Percentiles rank a stretch among this genome's conserved stretches.
phyloP scores from a whole-genome alignment of 192 early-diverging fungal genomes.

The Backusella sp. region DNA sequence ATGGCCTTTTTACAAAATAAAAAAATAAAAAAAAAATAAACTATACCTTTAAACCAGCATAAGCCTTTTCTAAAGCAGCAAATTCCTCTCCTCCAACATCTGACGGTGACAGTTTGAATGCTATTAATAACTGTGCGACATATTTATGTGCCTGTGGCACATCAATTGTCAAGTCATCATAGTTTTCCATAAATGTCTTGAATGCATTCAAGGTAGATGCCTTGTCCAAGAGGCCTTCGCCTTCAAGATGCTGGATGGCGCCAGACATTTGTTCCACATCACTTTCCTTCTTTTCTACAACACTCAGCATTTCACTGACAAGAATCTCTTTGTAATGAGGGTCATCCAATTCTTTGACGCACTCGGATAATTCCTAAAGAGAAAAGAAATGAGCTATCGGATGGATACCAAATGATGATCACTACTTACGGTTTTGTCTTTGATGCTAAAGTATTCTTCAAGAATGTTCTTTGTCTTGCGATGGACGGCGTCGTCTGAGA shows the following conservation, averaged over 20 bases:
- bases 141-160: slow-evolving; percentile 38
- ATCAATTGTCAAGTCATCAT: slow-evolving; percentile 39
- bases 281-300: slow-evolving; percentile 25
- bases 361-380: slow-evolving; percentile 19
- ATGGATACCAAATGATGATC: too few species aligned
- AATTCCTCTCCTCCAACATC: slow-evolving; percentile 3
- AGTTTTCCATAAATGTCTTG: slow-evolving; percentile 30
- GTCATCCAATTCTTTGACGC: slow-evolving; percentile 27
- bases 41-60: background rate
- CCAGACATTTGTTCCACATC: slow-evolving; percentile 20
- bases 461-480: slow-evolving; percentile 31
- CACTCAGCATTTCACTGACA: slow-evolving; percentile 21
- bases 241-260: background rate
- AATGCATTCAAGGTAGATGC: slow-evolving; percentile 20
- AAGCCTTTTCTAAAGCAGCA: slow-evolving; percentile 1
- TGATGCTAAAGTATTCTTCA: slow-evolving; percentile 34
- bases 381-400: too few species aligned
- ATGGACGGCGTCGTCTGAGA: slow-evolving; percentile 21
- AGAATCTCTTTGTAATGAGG: slow-evolving; percentile 11
- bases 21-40: background rate
- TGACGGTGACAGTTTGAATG: background rate
- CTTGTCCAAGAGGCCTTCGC: slow-evolving; percentile 15
- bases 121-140: slow-evolving; percentile 16
- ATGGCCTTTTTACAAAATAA: background rate
- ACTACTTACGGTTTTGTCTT: slow-evolving; percentile 24